A percentile compares a stretch with the other conserved stretches of the same genome.
These are phyloP conservation scores for Pseudocercospora fuligena DNA, from an alignment of 2,329 filamentous ascomycete genomes.

Conservation along the genomic window DNA sequence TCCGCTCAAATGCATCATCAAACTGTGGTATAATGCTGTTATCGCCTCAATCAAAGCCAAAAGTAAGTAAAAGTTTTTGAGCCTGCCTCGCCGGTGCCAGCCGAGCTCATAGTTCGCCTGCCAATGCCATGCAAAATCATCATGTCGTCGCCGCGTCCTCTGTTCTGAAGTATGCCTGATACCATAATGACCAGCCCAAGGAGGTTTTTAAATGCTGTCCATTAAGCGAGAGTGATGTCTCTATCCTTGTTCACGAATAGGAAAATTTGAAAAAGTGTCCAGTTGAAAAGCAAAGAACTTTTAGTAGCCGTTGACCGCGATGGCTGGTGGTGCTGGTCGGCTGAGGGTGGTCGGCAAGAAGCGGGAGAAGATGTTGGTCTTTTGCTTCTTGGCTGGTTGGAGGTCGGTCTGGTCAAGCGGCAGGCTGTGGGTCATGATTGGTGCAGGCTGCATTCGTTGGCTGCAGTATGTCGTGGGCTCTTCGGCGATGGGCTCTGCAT, in stretches of 20 bases:
- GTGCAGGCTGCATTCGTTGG: constrained; percentile 43
- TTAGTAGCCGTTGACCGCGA: constrained; percentile 29
- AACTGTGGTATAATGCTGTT: constrained; percentile 24
- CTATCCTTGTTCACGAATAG: constrained; percentile 16
- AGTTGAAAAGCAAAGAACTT: constrained; percentile 4
- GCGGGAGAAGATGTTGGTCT: constrained; percentile 44
- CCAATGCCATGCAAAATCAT: constrained; percentile 11
- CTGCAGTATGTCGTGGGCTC: constrained; percentile 41
- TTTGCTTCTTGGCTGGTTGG: constrained; percentile 44
- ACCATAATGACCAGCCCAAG: constrained; percentile 7
- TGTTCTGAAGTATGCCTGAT: constrained; percentile 11
- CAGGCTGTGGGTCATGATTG: constrained; percentile 29
- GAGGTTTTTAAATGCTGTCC: constrained; percentile 5
- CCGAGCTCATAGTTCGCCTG: constrained; percentile 18
- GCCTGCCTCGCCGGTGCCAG: constrained; percentile 12
- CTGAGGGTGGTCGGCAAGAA: constrained; percentile 41
- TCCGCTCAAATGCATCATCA: constrained; percentile 20
- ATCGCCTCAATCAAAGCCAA: not conserved
- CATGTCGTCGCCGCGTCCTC: constrained; percentile 14
- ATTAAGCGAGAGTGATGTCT: constrained; percentile 12
- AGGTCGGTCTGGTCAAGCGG: constrained; percentile 38
- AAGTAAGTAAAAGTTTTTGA: not conserved
- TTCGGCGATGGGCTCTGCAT: constrained; percentile 34
- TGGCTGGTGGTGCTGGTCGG: constrained; percentile 22
- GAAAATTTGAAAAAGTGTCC: constrained; percentile 15